These are phyloP conservation scores for Suhomyces chickasaworum DNA, from an alignment of 1,139 yeast species.

Conservation along the genomic window DNA sequence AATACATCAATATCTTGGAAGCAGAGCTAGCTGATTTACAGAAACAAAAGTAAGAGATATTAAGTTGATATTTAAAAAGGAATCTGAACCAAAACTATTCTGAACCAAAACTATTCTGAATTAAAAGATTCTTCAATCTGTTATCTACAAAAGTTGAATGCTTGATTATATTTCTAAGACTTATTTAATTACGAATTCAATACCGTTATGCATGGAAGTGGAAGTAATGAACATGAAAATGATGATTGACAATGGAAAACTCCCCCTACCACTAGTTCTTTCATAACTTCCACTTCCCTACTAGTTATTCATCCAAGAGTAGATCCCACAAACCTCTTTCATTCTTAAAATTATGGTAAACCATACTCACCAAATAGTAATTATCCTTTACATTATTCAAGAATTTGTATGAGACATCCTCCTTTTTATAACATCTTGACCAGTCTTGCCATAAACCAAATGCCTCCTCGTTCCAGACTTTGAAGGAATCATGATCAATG, in stretches of 20 bases:
- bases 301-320: slow-evolving; percentile 38
- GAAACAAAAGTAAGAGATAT: neutral
- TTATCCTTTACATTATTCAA: slow-evolving; percentile 61
- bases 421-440: slow-evolving; percentile 74
- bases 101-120: too few species aligned
- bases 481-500: slow-evolving; percentile 82
- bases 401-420: slow-evolving; percentile 57
- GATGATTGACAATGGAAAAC: too few species aligned
- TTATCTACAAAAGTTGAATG: too few species aligned
- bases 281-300: slow-evolving; percentile 18
- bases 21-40: too few species aligned
- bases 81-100: too few species aligned
- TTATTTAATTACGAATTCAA: neutral
- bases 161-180: too few species aligned
- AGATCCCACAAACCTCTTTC: slow-evolving; percentile 79
- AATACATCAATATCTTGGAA: slow-evolving; percentile 36
- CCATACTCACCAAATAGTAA: slow-evolving; percentile 76
- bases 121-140: too few species aligned
- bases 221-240: too few species aligned
- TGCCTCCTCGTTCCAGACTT: slow-evolving; percentile 94
- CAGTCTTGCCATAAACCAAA: slow-evolving; percentile 90
- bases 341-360: slow-evolving; percentile 80
- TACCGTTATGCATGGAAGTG: neutral
- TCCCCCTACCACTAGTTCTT: neutral
- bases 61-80: too few species aligned